Evolutionary conservation across 23 red algal species (phyloP).

Genomic region (Gracilaria gracilis): DNA sequence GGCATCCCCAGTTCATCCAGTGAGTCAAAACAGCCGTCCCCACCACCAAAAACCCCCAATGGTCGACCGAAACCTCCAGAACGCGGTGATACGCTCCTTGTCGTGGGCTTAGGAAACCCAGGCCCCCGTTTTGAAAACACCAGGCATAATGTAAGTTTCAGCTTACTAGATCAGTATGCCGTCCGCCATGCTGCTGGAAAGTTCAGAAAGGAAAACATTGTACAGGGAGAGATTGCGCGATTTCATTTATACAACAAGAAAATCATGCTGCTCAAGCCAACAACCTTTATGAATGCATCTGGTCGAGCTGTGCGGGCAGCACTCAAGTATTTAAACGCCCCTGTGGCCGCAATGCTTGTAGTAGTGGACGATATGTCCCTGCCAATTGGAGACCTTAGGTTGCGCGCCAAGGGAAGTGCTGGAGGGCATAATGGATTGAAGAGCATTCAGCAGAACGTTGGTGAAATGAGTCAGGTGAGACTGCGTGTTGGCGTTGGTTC

Average conservation of each 20-base stretch:
- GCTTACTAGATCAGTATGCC: constrained; percentile 72
- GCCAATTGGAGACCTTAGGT: constrained; percentile 69
- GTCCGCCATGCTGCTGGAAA: constrained; percentile 45
- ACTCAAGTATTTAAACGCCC: constrained; percentile 60
- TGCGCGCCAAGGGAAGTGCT: constrained; percentile 81
- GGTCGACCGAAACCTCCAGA: not conserved
- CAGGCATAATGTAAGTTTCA: constrained; percentile 91
- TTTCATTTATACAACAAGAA: constrained; percentile 25
- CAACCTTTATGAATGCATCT: constrained; percentile 93
- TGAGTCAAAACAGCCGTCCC: not conserved
- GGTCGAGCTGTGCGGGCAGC: constrained; percentile 77
- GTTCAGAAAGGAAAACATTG: constrained; percentile 46
- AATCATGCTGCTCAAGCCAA: constrained; percentile 86
- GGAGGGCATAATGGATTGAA: constrained; percentile 98
- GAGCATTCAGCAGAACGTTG: constrained; percentile 75
- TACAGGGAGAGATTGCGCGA: constrained; percentile 58
- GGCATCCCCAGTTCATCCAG: not conserved
- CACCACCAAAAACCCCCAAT: not conserved
- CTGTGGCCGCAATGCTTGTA: constrained; percentile 74
- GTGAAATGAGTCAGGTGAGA: constrained; percentile 68
- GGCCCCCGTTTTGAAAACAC: constrained; percentile 77
- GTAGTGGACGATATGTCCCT: constrained; percentile 89
- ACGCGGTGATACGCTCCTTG: constrained; percentile 57
- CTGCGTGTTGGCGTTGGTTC: constrained; percentile 86
- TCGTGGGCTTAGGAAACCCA: constrained; percentile 94